Percentiles rank a stretch among this genome's conserved stretches.
Evolutionary conservation across 2,329 filamentous ascomycete genomes (phyloP).

Genomic region (Ramularia endophylla): DNA sequence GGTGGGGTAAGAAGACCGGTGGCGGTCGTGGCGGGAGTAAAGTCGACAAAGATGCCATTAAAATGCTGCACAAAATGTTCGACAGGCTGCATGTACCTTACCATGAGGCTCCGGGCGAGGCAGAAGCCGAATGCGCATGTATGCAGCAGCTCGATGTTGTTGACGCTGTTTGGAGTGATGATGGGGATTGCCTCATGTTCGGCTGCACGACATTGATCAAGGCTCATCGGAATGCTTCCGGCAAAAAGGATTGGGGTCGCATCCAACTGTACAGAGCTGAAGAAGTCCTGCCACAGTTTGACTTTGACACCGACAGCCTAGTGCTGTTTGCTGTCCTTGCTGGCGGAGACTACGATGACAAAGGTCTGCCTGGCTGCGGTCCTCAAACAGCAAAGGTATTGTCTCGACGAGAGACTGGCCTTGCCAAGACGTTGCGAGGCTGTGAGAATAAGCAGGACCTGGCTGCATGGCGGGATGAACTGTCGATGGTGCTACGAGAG

Average conservation of each 20-base stretch:
- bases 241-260: constrained; percentile 31
- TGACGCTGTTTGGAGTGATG: constrained; percentile 46
- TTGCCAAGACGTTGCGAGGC: constrained; percentile 28
- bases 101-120: constrained; percentile 43
- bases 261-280: constrained; percentile 30
- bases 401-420: constrained; percentile 27
- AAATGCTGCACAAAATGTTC: constrained; percentile 34
- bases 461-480: constrained; percentile 24
- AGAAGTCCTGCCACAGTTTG: constrained; percentile 24
- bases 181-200: constrained; percentile 45
- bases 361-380: constrained; percentile 35
- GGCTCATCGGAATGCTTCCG: constrained; percentile 27
- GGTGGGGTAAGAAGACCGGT: constrained; percentile 26
- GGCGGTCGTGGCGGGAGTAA: constrained; percentile 25
- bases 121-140: constrained; percentile 43
- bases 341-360: constrained; percentile 38
- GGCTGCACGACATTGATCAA: constrained; percentile 40
- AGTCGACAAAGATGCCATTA: constrained; percentile 31
- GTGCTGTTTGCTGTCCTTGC: constrained; percentile 38
- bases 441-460: constrained; percentile 11
- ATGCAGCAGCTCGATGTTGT: constrained; percentile 40
- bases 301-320: constrained; percentile 33
- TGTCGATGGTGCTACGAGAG: constrained; percentile 16
- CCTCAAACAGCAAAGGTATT: constrained; percentile 25
- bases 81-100: constrained; percentile 37